Base-by-base conservation (phyloP, 2,329 filamentous ascomycete genomes). In the Paecilomyces sp. region DNA sequence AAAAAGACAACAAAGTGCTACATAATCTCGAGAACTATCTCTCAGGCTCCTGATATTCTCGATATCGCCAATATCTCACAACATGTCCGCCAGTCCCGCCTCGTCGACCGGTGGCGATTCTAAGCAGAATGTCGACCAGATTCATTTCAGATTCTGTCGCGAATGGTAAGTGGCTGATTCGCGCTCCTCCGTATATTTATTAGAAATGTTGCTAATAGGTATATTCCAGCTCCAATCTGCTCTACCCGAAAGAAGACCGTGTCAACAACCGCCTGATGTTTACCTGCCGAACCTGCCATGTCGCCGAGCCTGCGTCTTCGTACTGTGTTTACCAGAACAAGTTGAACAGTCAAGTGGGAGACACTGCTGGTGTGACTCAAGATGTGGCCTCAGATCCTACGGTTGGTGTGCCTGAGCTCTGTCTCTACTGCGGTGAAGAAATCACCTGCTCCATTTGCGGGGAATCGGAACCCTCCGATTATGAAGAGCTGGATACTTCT, bases 371-470 rank as follows among this genome's bases (percentile, higher is more conserved):
- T 79, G 93, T 97, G 70, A 97, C 93, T 63, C 91, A 96, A 77
- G 95, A 99, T 79, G 92, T 99, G 71, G 91, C 89, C 73, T 92
- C 91, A 72, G 94, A 99, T 84, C 94, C 94, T 78, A 99, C 95
- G 87, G 93, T 99, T 88, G 85, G 93, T 96, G 60, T 74, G 65
- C 79, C 81, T 58, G 76, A 74, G 61, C 75, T 85, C 65, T 87
- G 84, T 74, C 81, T 79, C 60, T 77, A 84, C 67, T 87, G 85
- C 67, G 84, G 84, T 54, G 77, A 84, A 63, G 78, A 81, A 67
- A 80, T 86, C 62, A 71, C 79, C 62, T 86, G 83, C 73, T 75
- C 74, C 57, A 73, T 77, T 60, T 86, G 83, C 70, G 52, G 31
- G 13, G 22, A 31, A 3, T 18, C 30, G 18, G 30, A 56, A 34